Conservation (phyloP, 345 rosid genomes). For the Salix koriyanagi region DNA sequence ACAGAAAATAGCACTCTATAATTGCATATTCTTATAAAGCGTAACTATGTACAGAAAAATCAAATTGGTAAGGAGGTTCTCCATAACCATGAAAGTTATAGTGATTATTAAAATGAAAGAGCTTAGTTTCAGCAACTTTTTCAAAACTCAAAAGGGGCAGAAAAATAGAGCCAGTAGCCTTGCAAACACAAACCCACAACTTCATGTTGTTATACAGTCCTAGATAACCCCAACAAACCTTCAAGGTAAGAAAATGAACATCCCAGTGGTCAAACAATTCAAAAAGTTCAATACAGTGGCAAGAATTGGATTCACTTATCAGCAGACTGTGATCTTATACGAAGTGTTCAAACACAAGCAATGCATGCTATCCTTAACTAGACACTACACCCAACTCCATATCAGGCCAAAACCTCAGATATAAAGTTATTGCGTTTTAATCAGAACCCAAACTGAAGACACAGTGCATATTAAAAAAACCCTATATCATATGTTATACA, state of each 20-base stretch:
- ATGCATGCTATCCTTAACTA: neutral
- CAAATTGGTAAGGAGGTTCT: neutral
- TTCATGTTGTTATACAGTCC: constrained; percentile 17
- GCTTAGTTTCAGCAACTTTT: neutral
- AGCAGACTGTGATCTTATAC: neutral
- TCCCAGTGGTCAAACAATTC: neutral
- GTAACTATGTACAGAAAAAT: neutral
- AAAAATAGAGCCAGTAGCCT: neutral
- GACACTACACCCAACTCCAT: neutral
- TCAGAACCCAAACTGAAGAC: neutral
- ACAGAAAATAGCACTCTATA: neutral
- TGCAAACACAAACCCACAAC: neutral
- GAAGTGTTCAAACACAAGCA: neutral
- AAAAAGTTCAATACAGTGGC: neutral
- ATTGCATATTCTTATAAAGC: neutral
- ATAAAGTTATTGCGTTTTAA: too few species aligned
- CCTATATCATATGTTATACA: neutral
- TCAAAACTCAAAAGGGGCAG: neutral
- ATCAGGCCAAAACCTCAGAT: neutral
- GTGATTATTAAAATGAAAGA: neutral
- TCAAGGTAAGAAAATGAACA: neutral
- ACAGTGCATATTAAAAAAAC: neutral
- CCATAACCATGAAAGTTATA: neutral
- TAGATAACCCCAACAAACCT: constrained; percentile 30
- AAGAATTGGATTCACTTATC: neutral